A percentile compares a stretch with the other conserved stretches of the same genome.
Evolutionary conservation across 2,329 filamentous ascomycete species (phyloP).

Genomic region (Talaromyces sp.): DNA sequence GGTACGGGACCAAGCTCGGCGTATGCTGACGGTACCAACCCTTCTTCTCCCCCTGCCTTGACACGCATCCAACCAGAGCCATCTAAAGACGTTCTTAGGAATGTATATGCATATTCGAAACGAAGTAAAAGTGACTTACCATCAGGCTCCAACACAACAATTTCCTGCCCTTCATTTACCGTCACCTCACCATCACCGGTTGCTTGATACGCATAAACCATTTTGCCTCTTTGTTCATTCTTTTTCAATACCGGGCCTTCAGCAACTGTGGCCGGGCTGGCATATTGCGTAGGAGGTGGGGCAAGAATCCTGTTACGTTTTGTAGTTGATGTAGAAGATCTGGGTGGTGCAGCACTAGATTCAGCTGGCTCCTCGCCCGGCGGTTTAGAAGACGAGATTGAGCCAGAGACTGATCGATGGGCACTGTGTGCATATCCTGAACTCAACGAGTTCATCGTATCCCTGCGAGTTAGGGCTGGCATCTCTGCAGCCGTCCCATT

Average conservation of each 20-base stretch:
- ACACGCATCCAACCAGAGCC: slow-evolving; percentile 90
- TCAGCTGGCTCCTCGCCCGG: slow-evolving; percentile 39
- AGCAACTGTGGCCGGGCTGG: slow-evolving; percentile 59
- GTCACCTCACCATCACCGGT: slow-evolving; percentile 76
- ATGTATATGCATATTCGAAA: neutral
- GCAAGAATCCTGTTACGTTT: slow-evolving; percentile 74
- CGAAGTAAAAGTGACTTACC: slow-evolving; percentile 57
- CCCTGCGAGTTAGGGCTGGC: slow-evolving; percentile 68
- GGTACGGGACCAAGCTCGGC: slow-evolving; percentile 61
- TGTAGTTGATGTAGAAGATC: slow-evolving; percentile 23
- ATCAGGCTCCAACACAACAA: slow-evolving; percentile 78
- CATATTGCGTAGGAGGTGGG: slow-evolving; percentile 78
- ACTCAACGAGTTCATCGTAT: slow-evolving; percentile 86
- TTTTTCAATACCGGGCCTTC: slow-evolving; percentile 40
- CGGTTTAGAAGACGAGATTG: slow-evolving; percentile 46
- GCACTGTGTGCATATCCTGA: slow-evolving; percentile 82
- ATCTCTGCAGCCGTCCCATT: slow-evolving; percentile 50
- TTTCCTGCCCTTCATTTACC: slow-evolving; percentile 72
- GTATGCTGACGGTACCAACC: slow-evolving; percentile 83
- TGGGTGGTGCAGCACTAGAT: slow-evolving; percentile 35
- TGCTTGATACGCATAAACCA: slow-evolving; percentile 84
- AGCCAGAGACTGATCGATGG: slow-evolving; percentile 68
- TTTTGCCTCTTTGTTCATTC: slow-evolving; percentile 68
- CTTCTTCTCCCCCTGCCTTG: slow-evolving; percentile 66
- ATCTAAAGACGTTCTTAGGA: slow-evolving; percentile 52